Conservation (phyloP, 169 alveolate genomes). For the Eimeria sp. region DNA sequence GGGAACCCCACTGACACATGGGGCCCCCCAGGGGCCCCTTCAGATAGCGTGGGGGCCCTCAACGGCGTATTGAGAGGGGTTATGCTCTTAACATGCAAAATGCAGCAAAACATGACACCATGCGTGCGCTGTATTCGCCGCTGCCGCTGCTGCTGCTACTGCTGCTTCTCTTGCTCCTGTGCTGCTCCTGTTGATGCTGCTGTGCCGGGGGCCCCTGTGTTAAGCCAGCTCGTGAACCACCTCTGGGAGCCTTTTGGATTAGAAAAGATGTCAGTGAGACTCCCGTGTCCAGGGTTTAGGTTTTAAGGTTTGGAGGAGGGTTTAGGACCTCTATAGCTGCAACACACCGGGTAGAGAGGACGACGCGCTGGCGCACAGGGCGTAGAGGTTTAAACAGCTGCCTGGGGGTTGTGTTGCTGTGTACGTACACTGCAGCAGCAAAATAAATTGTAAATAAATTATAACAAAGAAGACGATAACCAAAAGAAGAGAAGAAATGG, state of each 20-base stretch:
- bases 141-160: not conserved
- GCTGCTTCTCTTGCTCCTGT: not conserved
- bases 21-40: conserved; percentile 32
- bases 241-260: not conserved
- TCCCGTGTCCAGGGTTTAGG: not conserved
- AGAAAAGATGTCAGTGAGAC: not conserved
- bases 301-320: not conserved
- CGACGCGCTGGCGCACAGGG: not conserved
- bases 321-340: not conserved
- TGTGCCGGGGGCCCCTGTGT: not conserved
- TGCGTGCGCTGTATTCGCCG: not conserved
- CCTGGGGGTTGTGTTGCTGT: not conserved
- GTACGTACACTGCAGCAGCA: too few relatives aligned
- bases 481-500: not conserved
- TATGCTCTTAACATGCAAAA: not conserved
- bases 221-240: not conserved
- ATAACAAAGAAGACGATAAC: not conserved
- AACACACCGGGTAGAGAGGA: not conserved
- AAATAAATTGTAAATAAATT: not conserved
- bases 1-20: not conserved
- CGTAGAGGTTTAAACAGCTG: not conserved
- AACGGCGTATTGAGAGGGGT: not conserved
- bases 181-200: too few relatives aligned
- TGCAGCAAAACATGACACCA: not conserved
- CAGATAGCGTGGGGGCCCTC: not conserved